Evolutionary conservation across 805 yeast species (phyloP).

Genomic region (Grigorovia transvaalensis): DNA sequence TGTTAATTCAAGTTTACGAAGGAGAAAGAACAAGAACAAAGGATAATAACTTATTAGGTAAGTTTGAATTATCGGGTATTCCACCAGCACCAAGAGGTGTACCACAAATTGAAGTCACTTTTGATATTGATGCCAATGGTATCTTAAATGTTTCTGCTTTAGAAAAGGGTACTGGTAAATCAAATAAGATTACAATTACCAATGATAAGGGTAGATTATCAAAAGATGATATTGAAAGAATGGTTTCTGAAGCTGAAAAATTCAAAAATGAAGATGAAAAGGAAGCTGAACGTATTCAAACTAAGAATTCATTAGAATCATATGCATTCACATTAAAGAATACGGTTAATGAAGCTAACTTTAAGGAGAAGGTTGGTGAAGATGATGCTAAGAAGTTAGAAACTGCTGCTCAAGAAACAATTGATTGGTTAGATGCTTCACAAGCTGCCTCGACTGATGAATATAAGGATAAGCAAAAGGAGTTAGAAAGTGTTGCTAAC

Average conservation of each 20-base stretch:
- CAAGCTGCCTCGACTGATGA: conserved; percentile 90
- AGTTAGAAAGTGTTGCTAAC: conserved; percentile 88
- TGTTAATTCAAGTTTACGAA: conserved; percentile 90
- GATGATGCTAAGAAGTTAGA: conserved; percentile 58
- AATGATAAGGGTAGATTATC: conserved; percentile 98
- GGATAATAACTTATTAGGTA: conserved; percentile 94
- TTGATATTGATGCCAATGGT: conserved; percentile 95
- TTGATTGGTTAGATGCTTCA: conserved; percentile 86
- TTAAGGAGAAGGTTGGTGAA: conserved; percentile 71
- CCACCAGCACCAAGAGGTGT: conserved; percentile 99
- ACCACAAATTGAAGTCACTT: conserved; percentile 95
- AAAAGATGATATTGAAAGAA: conserved; percentile 94
- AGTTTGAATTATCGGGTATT: conserved; percentile 90
- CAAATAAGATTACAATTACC: conserved; percentile 94
- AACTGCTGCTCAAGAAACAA: conserved; percentile 76
- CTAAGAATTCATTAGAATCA: conserved; percentile 92
- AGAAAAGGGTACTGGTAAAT: conserved; percentile 97
- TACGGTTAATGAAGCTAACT: conserved; percentile 60
- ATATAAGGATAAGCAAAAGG: conserved; percentile 87
- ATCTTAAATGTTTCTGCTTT: conserved; percentile 91
- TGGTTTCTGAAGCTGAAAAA: conserved; percentile 97
- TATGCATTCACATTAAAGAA: conserved; percentile 89
- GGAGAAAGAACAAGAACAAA: conserved; percentile 97
- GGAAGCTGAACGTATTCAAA: conserved; percentile 85
- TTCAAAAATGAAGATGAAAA: conserved; percentile 93